Conservation (phyloP, 768 basidiomycete species). For the Cystofilobasidium ferigula region DNA sequence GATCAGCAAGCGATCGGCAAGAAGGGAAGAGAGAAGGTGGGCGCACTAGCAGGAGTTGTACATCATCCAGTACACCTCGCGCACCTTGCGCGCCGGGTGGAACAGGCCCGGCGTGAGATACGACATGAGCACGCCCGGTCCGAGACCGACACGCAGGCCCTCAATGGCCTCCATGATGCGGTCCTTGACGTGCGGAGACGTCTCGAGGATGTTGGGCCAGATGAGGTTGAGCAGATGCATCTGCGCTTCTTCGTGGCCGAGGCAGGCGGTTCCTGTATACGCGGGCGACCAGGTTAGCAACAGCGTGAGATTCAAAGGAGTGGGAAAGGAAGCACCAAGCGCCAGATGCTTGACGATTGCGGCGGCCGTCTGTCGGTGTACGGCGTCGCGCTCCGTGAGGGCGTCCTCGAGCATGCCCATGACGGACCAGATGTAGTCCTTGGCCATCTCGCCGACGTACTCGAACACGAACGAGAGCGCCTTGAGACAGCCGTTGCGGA, state of each 20-base stretch:
- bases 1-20: background rate
- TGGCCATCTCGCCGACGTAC: slow-evolving; percentile 94
- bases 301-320: background rate
- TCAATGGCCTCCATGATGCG: slow-evolving; percentile 98
- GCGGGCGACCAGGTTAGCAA: background rate
- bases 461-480: slow-evolving; percentile 98
- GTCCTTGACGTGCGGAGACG: slow-evolving; percentile 93
- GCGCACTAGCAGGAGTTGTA: slow-evolving; percentile 56
- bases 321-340: slow-evolving; percentile 47
- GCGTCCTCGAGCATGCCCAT: slow-evolving; percentile 98
- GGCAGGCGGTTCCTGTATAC: slow-evolving; percentile 58
- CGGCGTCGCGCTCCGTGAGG: slow-evolving; percentile 91
- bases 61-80: slow-evolving; percentile 94
- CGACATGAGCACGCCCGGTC: slow-evolving; percentile 80
- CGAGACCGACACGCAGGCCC: slow-evolving; percentile 90
- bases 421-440: slow-evolving; percentile 90
- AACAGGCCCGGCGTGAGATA: slow-evolving; percentile 91
- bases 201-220: slow-evolving; percentile 99
- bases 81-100: slow-evolving; percentile 92
- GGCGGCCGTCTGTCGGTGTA: slow-evolving; percentile 94
- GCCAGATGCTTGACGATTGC: slow-evolving; percentile 98
- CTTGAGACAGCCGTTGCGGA: slow-evolving; percentile 96
- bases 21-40: background rate
- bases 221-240: slow-evolving; percentile 94
- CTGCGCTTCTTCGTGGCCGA: slow-evolving; percentile 97